A percentile compares a stretch with the other conserved stretches of the same genome.
Conservation (phyloP, 2,329 filamentous ascomycete genomes). For the Fusarium bactridioides region DNA sequence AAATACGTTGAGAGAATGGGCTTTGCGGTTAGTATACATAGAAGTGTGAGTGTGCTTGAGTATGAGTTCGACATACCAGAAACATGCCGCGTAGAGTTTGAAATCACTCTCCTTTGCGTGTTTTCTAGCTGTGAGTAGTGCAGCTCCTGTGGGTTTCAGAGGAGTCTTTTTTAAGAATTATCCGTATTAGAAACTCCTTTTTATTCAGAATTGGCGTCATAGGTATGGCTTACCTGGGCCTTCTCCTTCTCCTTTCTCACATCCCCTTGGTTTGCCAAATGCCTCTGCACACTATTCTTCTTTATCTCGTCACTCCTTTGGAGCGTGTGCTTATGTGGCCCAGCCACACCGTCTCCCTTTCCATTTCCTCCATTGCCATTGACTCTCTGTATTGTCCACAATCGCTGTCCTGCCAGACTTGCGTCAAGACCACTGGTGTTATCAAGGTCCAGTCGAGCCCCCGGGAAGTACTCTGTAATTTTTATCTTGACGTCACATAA, state of each 20-base stretch:
- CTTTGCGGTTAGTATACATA: constrained; percentile 49
- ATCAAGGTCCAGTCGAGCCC: constrained; percentile 49
- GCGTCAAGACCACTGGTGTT: not conserved
- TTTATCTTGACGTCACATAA: constrained; percentile 90
- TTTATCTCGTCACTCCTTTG: constrained; percentile 81
- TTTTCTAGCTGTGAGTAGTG: constrained; percentile 72
- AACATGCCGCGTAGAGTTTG: constrained; percentile 83
- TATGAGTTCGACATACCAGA: constrained; percentile 69
- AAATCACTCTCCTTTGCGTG: constrained; percentile 75
- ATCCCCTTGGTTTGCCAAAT: constrained; percentile 69
- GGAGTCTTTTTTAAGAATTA: constrained; percentile 67
- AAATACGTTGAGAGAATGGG: constrained; percentile 86
- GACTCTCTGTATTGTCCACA: constrained; percentile 79
- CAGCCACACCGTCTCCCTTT: constrained; percentile 72
- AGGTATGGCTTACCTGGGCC: constrained; percentile 32
- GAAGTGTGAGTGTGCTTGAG: too few species aligned
- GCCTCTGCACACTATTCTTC: constrained; percentile 78
- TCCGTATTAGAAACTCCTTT: not conserved
- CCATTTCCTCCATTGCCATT: constrained; percentile 80
- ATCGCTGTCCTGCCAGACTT: constrained; percentile 58
- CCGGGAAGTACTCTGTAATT: constrained; percentile 79
- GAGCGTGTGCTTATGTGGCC: constrained; percentile 77
- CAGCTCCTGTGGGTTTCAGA: constrained; percentile 76
- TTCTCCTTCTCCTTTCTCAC: constrained; percentile 66
- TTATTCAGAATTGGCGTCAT: not conserved